A percentile compares a stretch with the other conserved stretches of the same genome.
phyloP scores from a whole-genome alignment of 192 early-diverging fungal genomes.

The Backusella parvicylindrica region DNA sequence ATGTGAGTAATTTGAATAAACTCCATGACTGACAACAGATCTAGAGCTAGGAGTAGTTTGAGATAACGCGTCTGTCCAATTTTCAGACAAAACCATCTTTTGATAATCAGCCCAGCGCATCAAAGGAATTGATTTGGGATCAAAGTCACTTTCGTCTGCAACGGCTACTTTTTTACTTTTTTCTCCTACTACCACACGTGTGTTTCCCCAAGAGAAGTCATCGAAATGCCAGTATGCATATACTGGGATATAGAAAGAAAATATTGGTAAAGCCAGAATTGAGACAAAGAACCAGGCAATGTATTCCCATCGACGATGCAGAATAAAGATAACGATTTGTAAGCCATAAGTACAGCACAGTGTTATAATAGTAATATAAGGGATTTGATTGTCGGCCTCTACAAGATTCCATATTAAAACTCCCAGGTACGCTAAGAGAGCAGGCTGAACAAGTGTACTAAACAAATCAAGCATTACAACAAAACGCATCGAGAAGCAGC shows the following conservation, averaged over 20 bases:
- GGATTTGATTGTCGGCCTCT: constrained; percentile 50
- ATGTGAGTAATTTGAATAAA: neutral
- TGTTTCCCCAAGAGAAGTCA: constrained; percentile 99
- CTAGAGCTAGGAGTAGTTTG: constrained; percentile 13
- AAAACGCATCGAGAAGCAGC: constrained; percentile 97
- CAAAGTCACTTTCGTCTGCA: constrained; percentile 70
- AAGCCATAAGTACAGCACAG: constrained; percentile 84
- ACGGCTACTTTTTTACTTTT: constrained; percentile 67
- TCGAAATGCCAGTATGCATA: constrained; percentile 99
- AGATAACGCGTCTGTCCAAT: constrained; percentile 31
- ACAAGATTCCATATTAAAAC: constrained; percentile 72
- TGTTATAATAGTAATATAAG: constrained; percentile 81
- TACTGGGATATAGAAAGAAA: constrained; percentile 72
- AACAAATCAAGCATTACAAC: constrained; percentile 93
- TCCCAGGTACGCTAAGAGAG: constrained; percentile 78
- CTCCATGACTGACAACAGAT: neutral
- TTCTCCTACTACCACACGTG: constrained; percentile 88
- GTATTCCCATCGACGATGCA: constrained; percentile 62
- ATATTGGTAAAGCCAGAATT: constrained; percentile 87
- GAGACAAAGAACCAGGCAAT: constrained; percentile 97
- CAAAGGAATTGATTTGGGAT: constrained; percentile 67
- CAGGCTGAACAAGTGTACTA: constrained; percentile 90
- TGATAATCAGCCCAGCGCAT: constrained; percentile 82
- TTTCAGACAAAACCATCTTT: constrained; percentile 34
- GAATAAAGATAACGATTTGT: constrained; percentile 81